These are phyloP conservation scores for Ophiostoma novo-ulmi DNA, from an alignment of 2,329 filamentous ascomycete genomes.

Conservation along the genomic window DNA sequence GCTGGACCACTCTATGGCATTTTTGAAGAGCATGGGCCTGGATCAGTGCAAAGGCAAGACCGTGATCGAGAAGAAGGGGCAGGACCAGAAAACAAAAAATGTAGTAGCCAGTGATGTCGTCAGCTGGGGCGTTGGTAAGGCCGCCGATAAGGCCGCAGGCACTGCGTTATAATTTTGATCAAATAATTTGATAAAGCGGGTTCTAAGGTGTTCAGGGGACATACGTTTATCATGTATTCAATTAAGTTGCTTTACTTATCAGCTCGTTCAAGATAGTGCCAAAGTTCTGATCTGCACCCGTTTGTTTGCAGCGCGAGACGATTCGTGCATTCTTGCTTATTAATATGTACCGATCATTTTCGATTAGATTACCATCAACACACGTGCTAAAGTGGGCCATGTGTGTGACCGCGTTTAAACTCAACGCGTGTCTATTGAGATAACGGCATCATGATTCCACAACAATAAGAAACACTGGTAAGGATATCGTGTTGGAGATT, in stretches of 20 bases:
- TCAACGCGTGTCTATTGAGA: neutral
- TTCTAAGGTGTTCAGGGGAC: neutral
- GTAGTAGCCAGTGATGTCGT: neutral
- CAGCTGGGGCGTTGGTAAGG: constrained; percentile 8
- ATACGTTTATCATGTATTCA: neutral
- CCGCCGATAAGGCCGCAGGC: neutral
- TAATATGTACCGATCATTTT: neutral
- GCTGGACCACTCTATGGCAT: constrained; percentile 64
- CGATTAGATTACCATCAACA: neutral
- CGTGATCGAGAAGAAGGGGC: constrained; percentile 5
- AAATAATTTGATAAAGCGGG: neutral
- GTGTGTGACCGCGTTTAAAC: neutral
- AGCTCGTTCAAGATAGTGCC: neutral
- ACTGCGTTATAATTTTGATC: neutral
- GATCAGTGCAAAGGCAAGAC: constrained; percentile 37
- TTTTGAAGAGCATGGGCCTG: constrained; percentile 60
- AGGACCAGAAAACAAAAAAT: neutral
- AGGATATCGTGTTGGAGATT: neutral
- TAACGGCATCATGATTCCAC: neutral
- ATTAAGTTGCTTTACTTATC: neutral
- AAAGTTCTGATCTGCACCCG: neutral
- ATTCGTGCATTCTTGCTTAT: neutral
- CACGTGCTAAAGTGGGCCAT: neutral
- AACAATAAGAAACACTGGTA: neutral
- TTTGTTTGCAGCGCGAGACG: neutral